A percentile compares a stretch with the other conserved stretches of the same genome.
Evolutionary conservation across 257 asterid species (phyloP).

Genomic region (Ballota nigra): DNA sequence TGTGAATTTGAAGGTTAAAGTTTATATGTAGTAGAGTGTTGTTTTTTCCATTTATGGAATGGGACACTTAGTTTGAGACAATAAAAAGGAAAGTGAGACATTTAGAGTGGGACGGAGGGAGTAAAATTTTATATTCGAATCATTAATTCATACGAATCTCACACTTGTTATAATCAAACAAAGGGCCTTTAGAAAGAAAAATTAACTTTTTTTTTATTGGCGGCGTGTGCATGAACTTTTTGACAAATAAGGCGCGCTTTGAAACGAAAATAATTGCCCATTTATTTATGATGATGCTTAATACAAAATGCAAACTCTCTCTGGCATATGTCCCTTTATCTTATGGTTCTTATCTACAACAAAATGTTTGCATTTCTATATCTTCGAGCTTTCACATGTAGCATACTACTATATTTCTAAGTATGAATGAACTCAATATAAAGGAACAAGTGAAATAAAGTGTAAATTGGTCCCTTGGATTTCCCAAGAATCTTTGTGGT

Average conservation of each 20-base stretch:
- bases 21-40: too few species aligned
- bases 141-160: not conserved
- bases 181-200: not conserved
- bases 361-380: slow-evolving; percentile 19
- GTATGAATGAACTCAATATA: slow-evolving; percentile 3
- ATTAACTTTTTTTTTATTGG: not conserved
- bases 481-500: not conserved
- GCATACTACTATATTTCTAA: not conserved
- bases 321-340: not conserved
- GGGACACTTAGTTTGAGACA: too few species aligned
- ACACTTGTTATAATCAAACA: not conserved
- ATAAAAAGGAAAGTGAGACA: too few species aligned
- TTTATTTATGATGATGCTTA: not conserved
- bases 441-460: not conserved
- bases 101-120: too few species aligned
- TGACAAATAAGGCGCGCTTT: slow-evolving; percentile 7
- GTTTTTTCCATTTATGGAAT: too few species aligned
- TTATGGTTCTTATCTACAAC: not conserved
- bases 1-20: too few species aligned
- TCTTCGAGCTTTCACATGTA: slow-evolving; percentile 26
- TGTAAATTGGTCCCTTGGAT: not conserved
- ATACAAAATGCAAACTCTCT: not conserved
- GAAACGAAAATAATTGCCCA: not conserved
- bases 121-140: too few species aligned
- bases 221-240: not conserved